A percentile compares a stretch with the other conserved stretches of the same genome.
Conservation (phyloP, 768 basidiomycete genomes). For the Kockovaella imperatae region DNA sequence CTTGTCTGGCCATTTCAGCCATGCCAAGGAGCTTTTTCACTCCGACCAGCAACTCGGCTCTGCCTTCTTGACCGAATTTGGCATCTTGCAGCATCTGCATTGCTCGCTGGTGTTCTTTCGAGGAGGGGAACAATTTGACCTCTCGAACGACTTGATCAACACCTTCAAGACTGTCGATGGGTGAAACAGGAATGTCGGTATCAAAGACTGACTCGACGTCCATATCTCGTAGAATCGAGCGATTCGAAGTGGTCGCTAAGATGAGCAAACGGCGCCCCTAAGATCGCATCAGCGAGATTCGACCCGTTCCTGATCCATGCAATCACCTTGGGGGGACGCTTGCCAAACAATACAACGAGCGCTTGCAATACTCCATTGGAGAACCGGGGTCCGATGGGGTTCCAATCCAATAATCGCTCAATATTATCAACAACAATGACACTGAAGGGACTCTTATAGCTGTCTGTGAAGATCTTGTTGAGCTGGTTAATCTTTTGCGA, state of each 20-base stretch:
- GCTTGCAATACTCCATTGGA: slow-evolving; percentile 90
- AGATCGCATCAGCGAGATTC: background rate
- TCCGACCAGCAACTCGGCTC: slow-evolving; percentile 60
- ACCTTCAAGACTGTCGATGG: slow-evolving; percentile 62
- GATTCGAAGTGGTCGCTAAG: slow-evolving; percentile 84
- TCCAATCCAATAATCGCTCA: slow-evolving; percentile 91
- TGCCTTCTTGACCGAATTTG: slow-evolving; percentile 57
- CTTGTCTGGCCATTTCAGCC: slow-evolving; percentile 95
- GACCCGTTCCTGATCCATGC: slow-evolving; percentile 12
- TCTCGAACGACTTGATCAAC: slow-evolving; percentile 72
- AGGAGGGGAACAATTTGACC: slow-evolving; percentile 63
- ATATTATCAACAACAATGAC: slow-evolving; percentile 93
- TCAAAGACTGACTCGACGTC: slow-evolving; percentile 86
- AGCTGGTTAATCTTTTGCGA: slow-evolving; percentile 82
- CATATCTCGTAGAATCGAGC: slow-evolving; percentile 74
- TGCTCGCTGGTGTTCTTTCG: slow-evolving; percentile 51
- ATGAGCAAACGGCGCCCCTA: slow-evolving; percentile 86
- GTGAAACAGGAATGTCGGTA: slow-evolving; percentile 72
- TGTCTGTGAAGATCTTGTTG: slow-evolving; percentile 86
- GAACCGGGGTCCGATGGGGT: slow-evolving; percentile 91
- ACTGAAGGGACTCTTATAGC: slow-evolving; percentile 93
- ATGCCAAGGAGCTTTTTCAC: slow-evolving; percentile 87
- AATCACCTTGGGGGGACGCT: slow-evolving; percentile 86
- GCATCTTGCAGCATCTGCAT: slow-evolving; percentile 64
- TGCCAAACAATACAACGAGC: slow-evolving; percentile 74